phyloP scores from a whole-genome alignment of 148 eudicot species.

The Silene latifolia region DNA sequence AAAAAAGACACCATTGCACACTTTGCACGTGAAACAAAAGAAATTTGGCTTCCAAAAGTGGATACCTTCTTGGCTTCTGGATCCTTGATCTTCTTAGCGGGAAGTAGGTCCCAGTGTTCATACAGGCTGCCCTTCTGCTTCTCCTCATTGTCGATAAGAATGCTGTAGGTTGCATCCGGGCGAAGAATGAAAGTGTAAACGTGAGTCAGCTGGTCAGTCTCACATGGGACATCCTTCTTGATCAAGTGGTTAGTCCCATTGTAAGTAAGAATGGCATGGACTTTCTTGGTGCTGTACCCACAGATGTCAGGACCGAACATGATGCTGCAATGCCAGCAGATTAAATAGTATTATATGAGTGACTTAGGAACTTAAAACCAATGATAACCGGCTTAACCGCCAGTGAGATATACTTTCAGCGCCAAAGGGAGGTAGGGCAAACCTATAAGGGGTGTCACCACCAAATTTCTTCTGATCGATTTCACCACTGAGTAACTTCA shows the following conservation, averaged over 20 bases:
- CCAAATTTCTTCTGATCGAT: slow-evolving; percentile 89
- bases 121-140: slow-evolving; percentile 86
- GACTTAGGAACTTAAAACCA: not conserved
- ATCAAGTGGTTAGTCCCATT: slow-evolving; percentile 76
- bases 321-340: slow-evolving; percentile 48
- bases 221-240: slow-evolving; percentile 96
- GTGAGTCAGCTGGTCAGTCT: slow-evolving; percentile 89
- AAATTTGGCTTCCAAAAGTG: not conserved
- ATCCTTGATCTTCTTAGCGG: slow-evolving; percentile 85
- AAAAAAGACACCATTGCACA: too few relatives aligned
- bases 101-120: slow-evolving; percentile 81
- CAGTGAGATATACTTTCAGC: not conserved
- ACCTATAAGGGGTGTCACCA: slow-evolving; percentile 94
- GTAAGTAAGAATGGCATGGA: slow-evolving; percentile 80
- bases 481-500: slow-evolving; percentile 88
- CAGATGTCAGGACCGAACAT: slow-evolving; percentile 99
- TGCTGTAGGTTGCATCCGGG: slow-evolving; percentile 93
- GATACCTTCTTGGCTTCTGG: slow-evolving; percentile 88
- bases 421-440: not conserved
- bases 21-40: not conserved
- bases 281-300: slow-evolving; percentile 91
- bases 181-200: slow-evolving; percentile 91
- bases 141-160: slow-evolving; percentile 81
- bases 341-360: slow-evolving; percentile 12
- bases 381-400: not conserved